Conservation (phyloP, 2,329 filamentous ascomycete genomes). For the Ceratocystis destructans region DNA sequence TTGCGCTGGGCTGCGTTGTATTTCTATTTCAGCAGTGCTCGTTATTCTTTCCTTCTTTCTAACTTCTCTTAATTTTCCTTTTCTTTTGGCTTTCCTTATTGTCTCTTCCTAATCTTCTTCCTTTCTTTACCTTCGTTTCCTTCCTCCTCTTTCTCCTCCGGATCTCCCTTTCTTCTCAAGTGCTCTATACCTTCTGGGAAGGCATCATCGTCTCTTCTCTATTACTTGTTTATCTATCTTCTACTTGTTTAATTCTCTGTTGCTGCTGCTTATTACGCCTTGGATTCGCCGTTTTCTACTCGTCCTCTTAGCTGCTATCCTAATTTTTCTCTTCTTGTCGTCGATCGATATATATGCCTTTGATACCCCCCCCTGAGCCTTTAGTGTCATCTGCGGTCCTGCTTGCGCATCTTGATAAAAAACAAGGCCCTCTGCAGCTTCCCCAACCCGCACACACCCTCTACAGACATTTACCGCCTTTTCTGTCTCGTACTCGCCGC, state of each 20-base stretch:
- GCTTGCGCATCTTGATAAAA: not conserved
- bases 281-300: not conserved
- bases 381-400: not conserved
- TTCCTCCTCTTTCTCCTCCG: not conserved
- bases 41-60: not conserved
- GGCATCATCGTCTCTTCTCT: not conserved
- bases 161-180: not conserved
- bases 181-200: conserved; percentile 8
- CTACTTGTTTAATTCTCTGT: not conserved
- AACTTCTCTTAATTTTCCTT: not conserved
- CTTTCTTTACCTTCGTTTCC: not conserved
- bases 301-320: not conserved
- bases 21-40: conserved; percentile 8
- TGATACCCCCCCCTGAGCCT: conserved; percentile 2
- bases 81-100: not conserved
- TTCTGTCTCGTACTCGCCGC: not conserved
- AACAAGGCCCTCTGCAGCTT: conserved; percentile 2
- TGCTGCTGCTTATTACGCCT: not conserved
- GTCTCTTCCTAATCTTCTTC: not conserved
- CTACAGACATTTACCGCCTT: not conserved
- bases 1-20: not conserved
- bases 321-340: not conserved
- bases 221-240: conserved; percentile 4
- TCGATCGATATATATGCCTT: conserved; percentile 7
- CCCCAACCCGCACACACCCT: not conserved